These are phyloP conservation scores for Larix kaempferi DNA, from an alignment of 75 land plant genomes.

Conservation along the genomic window DNA sequence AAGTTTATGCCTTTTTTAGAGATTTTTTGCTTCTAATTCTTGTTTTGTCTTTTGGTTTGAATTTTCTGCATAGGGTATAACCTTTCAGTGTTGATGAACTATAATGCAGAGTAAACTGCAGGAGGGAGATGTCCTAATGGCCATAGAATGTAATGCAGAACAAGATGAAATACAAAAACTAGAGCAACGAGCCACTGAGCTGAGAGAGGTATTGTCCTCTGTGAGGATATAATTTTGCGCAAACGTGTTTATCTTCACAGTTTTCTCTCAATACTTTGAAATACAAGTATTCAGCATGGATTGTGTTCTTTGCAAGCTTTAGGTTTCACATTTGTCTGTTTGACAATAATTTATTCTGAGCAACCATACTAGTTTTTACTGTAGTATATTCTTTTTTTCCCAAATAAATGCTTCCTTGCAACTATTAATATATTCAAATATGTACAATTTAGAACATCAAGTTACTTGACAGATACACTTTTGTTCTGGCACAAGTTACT, in stretches of 20 bases:
- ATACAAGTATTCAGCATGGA: background rate
- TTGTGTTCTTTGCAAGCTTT: background rate
- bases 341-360: background rate
- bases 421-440: too few relatives aligned
- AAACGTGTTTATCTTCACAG: background rate
- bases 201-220: slow-evolving; percentile 62
- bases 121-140: slow-evolving; percentile 24
- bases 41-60: background rate
- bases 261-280: background rate
- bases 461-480: too few relatives aligned
- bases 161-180: slow-evolving; percentile 55
- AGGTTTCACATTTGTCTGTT: background rate
- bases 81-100: background rate
- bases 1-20: background rate
- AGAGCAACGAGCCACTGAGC: slow-evolving; percentile 46
- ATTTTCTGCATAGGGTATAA: background rate
- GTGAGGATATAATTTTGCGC: background rate
- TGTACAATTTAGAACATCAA: too few relatives aligned
- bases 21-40: background rate
- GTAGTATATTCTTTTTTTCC: too few relatives aligned
- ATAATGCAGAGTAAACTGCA: slow-evolving; percentile 24
- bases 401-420: too few relatives aligned
- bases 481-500: too few relatives aligned
- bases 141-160: slow-evolving; percentile 23
- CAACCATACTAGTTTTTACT: background rate